Evolutionary conservation across 345 rosid species (phyloP).

Genomic region (Nephelium lappaceum): DNA sequence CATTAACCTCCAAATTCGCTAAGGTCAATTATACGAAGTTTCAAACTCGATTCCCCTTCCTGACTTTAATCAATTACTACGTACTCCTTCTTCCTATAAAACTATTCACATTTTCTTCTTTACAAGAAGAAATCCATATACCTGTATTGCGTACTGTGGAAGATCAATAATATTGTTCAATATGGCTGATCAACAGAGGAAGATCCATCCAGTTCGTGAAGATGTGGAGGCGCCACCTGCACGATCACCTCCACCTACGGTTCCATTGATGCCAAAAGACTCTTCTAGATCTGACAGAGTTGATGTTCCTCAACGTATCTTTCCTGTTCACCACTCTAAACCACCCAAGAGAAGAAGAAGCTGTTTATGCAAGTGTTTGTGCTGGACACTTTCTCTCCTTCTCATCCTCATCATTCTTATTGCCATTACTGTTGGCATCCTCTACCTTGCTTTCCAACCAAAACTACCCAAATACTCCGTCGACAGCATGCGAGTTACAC

Average conservation of each 20-base stretch:
- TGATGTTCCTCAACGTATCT: slow-evolving; percentile 23
- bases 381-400: slow-evolving; percentile 62
- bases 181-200: slow-evolving; percentile 68
- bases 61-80: too few relatives aligned
- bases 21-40: too few relatives aligned
- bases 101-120: too few relatives aligned
- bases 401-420: slow-evolving; percentile 49
- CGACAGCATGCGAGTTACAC: slow-evolving; percentile 58
- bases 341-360: slow-evolving; percentile 55
- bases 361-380: slow-evolving; percentile 62
- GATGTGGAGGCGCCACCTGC: slow-evolving; percentile 55
- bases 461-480: slow-evolving; percentile 70
- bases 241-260: slow-evolving; percentile 37
- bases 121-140: background rate
- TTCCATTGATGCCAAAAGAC: slow-evolving; percentile 53
- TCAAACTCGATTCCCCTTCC: too few relatives aligned
- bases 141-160: too few relatives aligned
- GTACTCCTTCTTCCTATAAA: too few relatives aligned
- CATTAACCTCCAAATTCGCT: too few relatives aligned
- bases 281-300: slow-evolving; percentile 48
- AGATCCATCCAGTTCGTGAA: slow-evolving; percentile 60
- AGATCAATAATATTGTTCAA: too few relatives aligned
- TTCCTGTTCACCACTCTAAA: slow-evolving; percentile 40
- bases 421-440: slow-evolving; percentile 50
- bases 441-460: slow-evolving; percentile 75